These are phyloP conservation scores for Oxyria digyna DNA, from an alignment of 148 eudicot species.

Conservation along the genomic window DNA sequence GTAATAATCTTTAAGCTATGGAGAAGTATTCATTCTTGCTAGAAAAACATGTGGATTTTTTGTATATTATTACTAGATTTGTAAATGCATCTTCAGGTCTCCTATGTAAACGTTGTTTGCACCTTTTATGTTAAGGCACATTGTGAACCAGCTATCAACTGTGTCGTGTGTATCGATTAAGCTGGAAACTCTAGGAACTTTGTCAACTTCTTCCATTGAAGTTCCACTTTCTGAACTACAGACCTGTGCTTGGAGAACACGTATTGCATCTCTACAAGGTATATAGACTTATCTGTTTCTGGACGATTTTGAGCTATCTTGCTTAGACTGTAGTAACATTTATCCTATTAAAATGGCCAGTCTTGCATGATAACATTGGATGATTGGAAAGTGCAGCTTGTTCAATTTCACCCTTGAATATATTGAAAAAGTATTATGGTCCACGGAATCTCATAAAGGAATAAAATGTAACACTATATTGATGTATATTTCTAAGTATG, in stretches of 20 bases:
- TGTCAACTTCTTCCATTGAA: slow-evolving; percentile 56
- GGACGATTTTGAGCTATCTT: not conserved
- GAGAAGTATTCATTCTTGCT: not conserved
- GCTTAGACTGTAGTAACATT: not conserved
- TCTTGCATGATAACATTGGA: not conserved
- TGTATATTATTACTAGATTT: not conserved
- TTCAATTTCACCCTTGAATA: not conserved
- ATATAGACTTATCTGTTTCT: not conserved
- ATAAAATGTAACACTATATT: not conserved
- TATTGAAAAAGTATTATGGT: not conserved
- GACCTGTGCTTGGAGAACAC: slow-evolving; percentile 86
- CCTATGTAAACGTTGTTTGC: not conserved
- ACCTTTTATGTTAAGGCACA: slow-evolving; percentile 35
- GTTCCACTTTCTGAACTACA: slow-evolving; percentile 46
- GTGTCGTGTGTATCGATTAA: slow-evolving; percentile 42
- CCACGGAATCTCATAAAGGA: not conserved
- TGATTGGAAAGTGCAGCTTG: not conserved
- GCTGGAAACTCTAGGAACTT: slow-evolving; percentile 44
- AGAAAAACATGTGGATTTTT: not conserved
- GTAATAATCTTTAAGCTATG: not conserved
- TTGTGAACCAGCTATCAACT: slow-evolving; percentile 44
- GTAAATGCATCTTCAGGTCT: not conserved
- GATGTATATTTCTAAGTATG: not conserved
- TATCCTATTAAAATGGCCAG: not conserved
- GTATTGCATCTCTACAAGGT: slow-evolving; percentile 68